A percentile compares a stretch with the other conserved stretches of the same genome.
These are phyloP conservation scores for Achaetomiella virescens DNA, from an alignment of 495 filamentous ascomycete species.

Conservation along the genomic window DNA sequence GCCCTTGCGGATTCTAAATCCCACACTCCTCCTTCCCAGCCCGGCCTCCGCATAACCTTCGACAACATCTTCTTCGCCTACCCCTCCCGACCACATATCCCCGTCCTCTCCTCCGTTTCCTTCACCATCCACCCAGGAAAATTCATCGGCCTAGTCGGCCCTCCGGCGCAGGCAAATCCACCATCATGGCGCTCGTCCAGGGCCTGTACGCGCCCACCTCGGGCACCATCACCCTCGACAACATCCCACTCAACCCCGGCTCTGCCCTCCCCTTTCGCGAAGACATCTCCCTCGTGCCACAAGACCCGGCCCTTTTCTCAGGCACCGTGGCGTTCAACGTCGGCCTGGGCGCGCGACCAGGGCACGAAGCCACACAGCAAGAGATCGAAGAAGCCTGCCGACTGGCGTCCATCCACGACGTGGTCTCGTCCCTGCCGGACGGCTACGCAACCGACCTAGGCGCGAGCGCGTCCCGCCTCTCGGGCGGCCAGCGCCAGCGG, in stretches of 20 bases:
- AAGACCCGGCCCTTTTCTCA: constrained; percentile 51
- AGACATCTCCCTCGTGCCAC: constrained; percentile 54
- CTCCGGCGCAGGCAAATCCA: constrained; percentile 73
- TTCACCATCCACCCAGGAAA: constrained; percentile 56
- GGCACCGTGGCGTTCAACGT: constrained; percentile 54
- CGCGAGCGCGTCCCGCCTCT: constrained; percentile 42
- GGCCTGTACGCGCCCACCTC: constrained; percentile 53
- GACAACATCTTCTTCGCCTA: constrained; percentile 54
- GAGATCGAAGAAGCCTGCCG: constrained; percentile 54
- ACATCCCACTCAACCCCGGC: constrained; percentile 38
- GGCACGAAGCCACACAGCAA: constrained; percentile 35
- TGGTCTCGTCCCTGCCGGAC: constrained; percentile 49
- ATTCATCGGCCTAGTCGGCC: constrained; percentile 62
- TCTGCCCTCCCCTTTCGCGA: constrained; percentile 46
- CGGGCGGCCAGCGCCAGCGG: constrained; percentile 59
- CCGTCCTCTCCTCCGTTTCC: constrained; percentile 44
- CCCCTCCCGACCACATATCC: constrained; percentile 46
- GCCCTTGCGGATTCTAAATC: neutral
- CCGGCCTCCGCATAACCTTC: too few species aligned
- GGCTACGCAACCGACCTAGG: constrained; percentile 59
- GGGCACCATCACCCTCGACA: constrained; percentile 51
- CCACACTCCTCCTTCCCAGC: too few species aligned
- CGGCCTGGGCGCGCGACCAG: constrained; percentile 39
- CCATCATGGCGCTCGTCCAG: constrained; percentile 58
- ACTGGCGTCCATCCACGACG: constrained; percentile 54